These are phyloP conservation scores for Camelina hispida DNA, from an alignment of 345 rosid species.

Conservation along the genomic window DNA sequence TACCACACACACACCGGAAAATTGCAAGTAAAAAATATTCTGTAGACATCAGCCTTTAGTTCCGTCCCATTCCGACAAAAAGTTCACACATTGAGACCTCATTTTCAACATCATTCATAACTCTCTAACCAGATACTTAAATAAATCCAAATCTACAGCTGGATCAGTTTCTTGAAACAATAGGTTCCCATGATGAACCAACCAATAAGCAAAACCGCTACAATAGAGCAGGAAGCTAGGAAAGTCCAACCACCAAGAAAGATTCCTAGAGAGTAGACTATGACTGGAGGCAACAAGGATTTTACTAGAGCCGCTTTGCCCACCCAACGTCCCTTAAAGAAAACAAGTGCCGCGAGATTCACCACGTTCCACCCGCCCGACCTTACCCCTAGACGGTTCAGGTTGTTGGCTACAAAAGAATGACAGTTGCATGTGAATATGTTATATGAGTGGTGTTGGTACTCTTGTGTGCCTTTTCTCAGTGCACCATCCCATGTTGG, in stretches of 20 bases:
- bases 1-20: no score
- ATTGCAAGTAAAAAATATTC: no score
- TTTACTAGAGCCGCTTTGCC: conserved; percentile 57
- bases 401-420: conserved; percentile 88
- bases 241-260: conserved; percentile 68
- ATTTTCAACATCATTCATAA: conserved; percentile 14
- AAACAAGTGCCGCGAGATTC: conserved; percentile 72
- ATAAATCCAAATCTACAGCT: conserved; percentile 52
- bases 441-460: conserved; percentile 78
- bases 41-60: background rate
- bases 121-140: background rate
- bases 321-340: conserved; percentile 84
- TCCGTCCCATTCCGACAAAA: conserved; percentile 21
- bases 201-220: conserved; percentile 63
- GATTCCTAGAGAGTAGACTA: conserved; percentile 61
- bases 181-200: conserved; percentile 86
- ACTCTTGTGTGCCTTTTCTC: conserved; percentile 73
- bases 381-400: conserved; percentile 72
- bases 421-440: conserved; percentile 97
- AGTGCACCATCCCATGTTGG: conserved; percentile 78
- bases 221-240: conserved; percentile 54
- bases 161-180: conserved; percentile 75
- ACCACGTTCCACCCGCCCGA: conserved; percentile 91
- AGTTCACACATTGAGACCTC: background rate
- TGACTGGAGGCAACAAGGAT: conserved; percentile 60